Base-by-base conservation (phyloP, 768 basidiomycete species). In the Kwoniella dejecticola region DNA sequence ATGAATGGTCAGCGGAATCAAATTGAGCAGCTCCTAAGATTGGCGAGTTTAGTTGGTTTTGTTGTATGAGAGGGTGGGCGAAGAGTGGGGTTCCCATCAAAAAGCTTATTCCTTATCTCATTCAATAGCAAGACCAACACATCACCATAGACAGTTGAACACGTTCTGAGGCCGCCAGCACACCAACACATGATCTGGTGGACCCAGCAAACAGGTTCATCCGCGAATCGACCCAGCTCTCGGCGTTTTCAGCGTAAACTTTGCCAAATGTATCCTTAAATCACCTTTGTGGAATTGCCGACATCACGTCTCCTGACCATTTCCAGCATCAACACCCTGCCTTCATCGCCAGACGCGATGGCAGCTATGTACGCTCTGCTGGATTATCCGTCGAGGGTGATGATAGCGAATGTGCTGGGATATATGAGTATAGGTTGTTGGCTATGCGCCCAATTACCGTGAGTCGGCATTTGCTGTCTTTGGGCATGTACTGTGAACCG, bases 381-480 rank as follows among this genome's bases (percentile, higher is more conserved):
- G n/a, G 45, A 62, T 50, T 44, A 52, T 17, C 31, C 60, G 10
- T 52, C 60, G 23, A 56, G 56, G 38, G 67, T 49, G 52, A 42
- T 46, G 19, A 21, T 64, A 10, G 65, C 69, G 19, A 57, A 61
- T 19, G 48, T 62, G 13, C 45, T 77, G n/a, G 76, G 76, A 13
- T 75, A 75, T 52, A 50, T 62, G 29, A 71, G 70, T 59, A 78
- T 78, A 27, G 69, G 59, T 2, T 72, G 68, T 52, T 78, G 77
- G 77, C 41, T 76, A 26, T 74, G 71, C 47, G 77, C 77, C 12
- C 77, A 78, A 57, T 63, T 70, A 2, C 77, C 77, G 67, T 75
- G 52, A 50, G 73, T 69, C 7, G 19, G 13, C 12, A 19, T 33
- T 21, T 12, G 2, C 21, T 30, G 23, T 11, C 26, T 12, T 48